Evolutionary conservation across 345 rosid genomes (phyloP), one percentile per base, ranked within the genome.

Genomic region (Heritiera littoralis): DNA sequence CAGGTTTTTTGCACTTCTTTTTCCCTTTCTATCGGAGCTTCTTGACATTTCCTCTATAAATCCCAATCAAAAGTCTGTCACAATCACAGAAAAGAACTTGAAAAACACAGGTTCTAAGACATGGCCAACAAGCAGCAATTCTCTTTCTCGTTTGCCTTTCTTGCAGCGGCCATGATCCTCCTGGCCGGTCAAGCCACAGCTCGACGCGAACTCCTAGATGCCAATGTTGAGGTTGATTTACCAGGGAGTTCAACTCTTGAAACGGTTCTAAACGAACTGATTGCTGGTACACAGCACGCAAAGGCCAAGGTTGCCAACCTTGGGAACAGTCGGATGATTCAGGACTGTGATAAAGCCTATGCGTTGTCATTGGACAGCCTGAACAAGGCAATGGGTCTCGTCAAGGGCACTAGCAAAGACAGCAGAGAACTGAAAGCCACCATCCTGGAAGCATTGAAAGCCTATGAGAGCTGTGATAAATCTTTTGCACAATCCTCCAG

Each of bases 41-140:
- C 38, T 0, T 6, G 15, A 43, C 14, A 3, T 45, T 23, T 67
- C 17, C 52, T 68, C 20, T 45, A 45, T 46, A 43, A 45, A 20
- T 12, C 35, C 55, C 55, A 46, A 18, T 45, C 35, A 11, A 0
- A 9, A 28, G 7, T 5, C 0, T 11, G 23, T 20, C n/a, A 41
- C 28, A 41, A 18, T 64, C 14, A 17, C 43, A 64, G 67, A 32
- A 64, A 32, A 9, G 67, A 7, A 41, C 8, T 13, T 0, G 7
- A 40, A 40, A 66, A 41, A 46, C 3, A 7, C 35, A 9, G 14
- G 45, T n/a, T 60, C 14, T 7, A 17, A 41, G 18, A 41, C 38
- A 68, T 68, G 73, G 73, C 55, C 6, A 68, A 68, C 17, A 20
- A 45, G 35, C 54, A 68, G 15, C 73, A 68, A 20, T 45, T 68